Evolutionary conservation across 176 grass and related monocot genomes (phyloP).

Genomic region (Oryza punctata): DNA sequence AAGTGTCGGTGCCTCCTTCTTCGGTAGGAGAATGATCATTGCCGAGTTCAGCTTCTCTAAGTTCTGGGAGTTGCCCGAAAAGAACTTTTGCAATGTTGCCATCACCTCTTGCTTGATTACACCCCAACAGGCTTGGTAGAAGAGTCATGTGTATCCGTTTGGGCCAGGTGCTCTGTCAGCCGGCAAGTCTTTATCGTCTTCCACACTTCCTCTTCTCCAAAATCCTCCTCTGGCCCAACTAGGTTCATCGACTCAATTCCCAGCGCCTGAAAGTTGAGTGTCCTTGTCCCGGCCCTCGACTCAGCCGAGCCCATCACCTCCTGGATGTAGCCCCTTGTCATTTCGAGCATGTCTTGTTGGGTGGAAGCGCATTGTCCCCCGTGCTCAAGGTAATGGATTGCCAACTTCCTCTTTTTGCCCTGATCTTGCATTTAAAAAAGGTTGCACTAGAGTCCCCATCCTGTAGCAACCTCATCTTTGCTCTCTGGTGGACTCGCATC

Average conservation of each 20-base stretch:
- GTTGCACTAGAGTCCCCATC: not conserved
- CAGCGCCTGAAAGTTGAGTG: too few relatives aligned
- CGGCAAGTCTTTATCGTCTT: too few relatives aligned
- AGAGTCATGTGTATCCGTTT: not conserved
- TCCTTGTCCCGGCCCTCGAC: too few relatives aligned
- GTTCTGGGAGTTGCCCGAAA: not conserved
- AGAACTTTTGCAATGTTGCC: not conserved
- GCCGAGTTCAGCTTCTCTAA: not conserved
- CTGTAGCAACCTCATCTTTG: not conserved
- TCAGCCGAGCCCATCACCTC: not conserved
- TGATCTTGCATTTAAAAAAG: not conserved
- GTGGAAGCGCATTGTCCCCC: too few relatives aligned
- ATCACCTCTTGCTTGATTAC: not conserved
- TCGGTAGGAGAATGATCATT: not conserved
- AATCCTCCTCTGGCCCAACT: accelerated
- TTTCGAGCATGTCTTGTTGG: not conserved
- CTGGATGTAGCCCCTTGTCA: not conserved
- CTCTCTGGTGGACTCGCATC: not conserved
- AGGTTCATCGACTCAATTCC: not conserved
- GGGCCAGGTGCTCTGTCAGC: not conserved
- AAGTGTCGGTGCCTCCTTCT: not conserved
- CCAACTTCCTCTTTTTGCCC: not conserved
- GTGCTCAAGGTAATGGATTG: not conserved
- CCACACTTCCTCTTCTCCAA: not conserved
- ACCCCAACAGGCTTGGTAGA: not conserved